phyloP scores from a whole-genome alignment of 805 yeast species.

The Schizosaccharomyces japonicus region DNA sequence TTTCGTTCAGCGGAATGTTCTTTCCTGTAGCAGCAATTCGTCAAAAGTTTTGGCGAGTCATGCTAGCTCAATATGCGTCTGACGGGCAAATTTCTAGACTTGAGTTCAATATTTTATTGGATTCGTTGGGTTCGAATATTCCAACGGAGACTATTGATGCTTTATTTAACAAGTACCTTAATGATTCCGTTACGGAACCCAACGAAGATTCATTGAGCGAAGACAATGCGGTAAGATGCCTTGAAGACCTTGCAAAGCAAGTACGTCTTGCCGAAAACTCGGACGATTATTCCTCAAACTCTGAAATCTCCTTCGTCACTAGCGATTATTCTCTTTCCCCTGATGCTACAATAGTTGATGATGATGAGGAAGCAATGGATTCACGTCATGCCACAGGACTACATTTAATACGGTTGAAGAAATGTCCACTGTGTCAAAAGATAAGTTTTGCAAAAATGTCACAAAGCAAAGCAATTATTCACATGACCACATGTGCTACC shows the following conservation, averaged over 20 bases:
- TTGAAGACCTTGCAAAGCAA: conserved; percentile 19
- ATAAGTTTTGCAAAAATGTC: conserved; percentile 29
- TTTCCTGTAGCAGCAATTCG: not conserved
- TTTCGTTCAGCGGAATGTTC: not conserved
- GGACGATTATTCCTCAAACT: too few species aligned
- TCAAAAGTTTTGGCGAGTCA: conserved; percentile 40
- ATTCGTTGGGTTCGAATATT: conserved; percentile 32
- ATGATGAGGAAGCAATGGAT: not conserved
- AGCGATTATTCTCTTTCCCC: too few species aligned
- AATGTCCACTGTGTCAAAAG: conserved; percentile 61
- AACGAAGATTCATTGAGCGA: conserved; percentile 25
- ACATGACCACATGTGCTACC: conserved; percentile 65
- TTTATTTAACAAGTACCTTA: conserved; percentile 13
- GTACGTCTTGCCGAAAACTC: conserved; percentile 6
- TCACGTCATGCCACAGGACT: not conserved
- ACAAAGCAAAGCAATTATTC: conserved; percentile 55
- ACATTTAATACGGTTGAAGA: conserved; percentile 28
- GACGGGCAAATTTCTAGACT: conserved; percentile 26
- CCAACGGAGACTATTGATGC: conserved; percentile 13
- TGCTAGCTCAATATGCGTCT: conserved; percentile 29
- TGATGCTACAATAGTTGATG: not conserved
- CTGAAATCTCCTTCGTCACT: not conserved
- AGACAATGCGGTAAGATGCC: conserved; percentile 30
- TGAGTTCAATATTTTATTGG: conserved; percentile 43
- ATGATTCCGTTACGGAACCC: conserved; percentile 4